Base-by-base conservation (phyloP, 129 eudicot genomes). In the Scalesia atractyloides region DNA sequence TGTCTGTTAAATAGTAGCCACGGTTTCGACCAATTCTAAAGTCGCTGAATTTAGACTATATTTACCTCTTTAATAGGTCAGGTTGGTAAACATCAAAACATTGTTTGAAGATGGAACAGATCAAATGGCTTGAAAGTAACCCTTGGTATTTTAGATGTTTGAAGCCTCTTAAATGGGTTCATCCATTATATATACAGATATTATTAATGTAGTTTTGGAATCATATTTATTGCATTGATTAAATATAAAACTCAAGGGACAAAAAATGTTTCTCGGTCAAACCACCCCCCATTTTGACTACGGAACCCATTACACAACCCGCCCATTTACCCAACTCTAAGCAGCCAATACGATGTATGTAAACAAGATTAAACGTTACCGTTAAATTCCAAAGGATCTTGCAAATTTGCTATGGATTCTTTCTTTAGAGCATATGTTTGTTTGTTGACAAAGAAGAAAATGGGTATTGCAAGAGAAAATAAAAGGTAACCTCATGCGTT, bases 401-500 rank as follows among this genome's bases (percentile, higher is more conserved):
- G 30, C 26, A 56, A 22, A 73, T 13, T 64, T 51, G 26, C n/a
- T 64, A 64, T 34, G 24, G 57, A 15, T 50, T 8, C 52, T 66
- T 41, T 75, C 37, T 53, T 74, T 51, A 51, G 49, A 62, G 52
- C 20, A 50, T 63, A 44, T 11, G 5, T 22, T 13, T 60, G 50
- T 61, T 50, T 73, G 68, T 17, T 48, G 34, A 18, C 19, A 61
- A 24, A 33, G 17, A 44, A 17, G 19, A 73, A 26, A 34, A 7
- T 26, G 52, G 77, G 69, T 73, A 60, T 60, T 16, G 48, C 59
- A 46, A 59, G 20, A 60, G 10, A 72, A 58, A 69, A 58, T 51
- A 18, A 66, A 36, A 34, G 50, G 30, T 22, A 56, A 52, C 99
- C 96, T 80, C 82, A 44, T 95, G 89, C 4, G 86, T 84, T 70